A percentile compares a stretch with the other conserved stretches of the same genome.
These are phyloP conservation scores for Ophiocordyceps sinensis DNA, from an alignment of 2,329 filamentous ascomycete species.

Conservation along the genomic window DNA sequence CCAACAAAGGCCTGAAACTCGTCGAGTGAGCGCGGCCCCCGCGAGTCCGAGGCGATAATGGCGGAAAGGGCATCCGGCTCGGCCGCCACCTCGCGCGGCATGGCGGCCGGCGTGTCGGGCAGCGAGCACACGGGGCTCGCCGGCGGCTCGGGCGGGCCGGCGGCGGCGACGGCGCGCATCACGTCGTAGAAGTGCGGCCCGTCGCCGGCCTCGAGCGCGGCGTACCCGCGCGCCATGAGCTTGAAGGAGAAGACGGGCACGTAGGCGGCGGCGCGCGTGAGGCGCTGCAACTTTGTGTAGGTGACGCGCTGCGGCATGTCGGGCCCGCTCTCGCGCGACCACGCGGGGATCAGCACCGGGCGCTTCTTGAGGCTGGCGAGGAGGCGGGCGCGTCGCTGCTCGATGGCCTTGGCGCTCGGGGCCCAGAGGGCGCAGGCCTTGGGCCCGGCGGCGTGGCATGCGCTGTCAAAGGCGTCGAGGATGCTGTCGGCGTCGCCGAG, in stretches of 20 bases:
- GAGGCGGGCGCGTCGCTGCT: constrained; percentile 22
- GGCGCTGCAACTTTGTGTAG: constrained; percentile 29
- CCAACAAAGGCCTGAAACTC: constrained; percentile 20
- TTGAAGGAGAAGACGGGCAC: constrained; percentile 26
- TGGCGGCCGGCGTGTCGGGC: constrained; percentile 13
- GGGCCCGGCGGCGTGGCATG: constrained; percentile 38
- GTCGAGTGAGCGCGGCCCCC: constrained; percentile 15
- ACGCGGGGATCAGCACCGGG: constrained; percentile 27
- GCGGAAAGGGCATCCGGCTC: constrained; percentile 26
- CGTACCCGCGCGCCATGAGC: constrained; percentile 26
- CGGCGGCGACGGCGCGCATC: constrained; percentile 3
- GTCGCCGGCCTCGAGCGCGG: constrained; percentile 27
- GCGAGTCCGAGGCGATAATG: constrained; percentile 30
- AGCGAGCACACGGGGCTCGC: constrained; percentile 1
- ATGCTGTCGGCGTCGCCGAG: constrained; percentile 39
- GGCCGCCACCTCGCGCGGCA: constrained; percentile 10
- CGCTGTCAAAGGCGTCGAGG: constrained; percentile 35
- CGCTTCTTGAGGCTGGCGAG: constrained; percentile 23
- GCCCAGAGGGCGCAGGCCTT: constrained; percentile 29
- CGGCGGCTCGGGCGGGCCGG: not conserved
- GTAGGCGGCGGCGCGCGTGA: constrained; percentile 29
- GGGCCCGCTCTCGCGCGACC: constrained; percentile 13
- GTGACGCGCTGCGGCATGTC: constrained; percentile 34
- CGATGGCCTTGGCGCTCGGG: constrained; percentile 20
- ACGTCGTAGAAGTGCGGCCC: constrained; percentile 27